Evolutionary conservation across 805 yeast genomes (phyloP).

Genomic region (Candida coquimbonensis): DNA sequence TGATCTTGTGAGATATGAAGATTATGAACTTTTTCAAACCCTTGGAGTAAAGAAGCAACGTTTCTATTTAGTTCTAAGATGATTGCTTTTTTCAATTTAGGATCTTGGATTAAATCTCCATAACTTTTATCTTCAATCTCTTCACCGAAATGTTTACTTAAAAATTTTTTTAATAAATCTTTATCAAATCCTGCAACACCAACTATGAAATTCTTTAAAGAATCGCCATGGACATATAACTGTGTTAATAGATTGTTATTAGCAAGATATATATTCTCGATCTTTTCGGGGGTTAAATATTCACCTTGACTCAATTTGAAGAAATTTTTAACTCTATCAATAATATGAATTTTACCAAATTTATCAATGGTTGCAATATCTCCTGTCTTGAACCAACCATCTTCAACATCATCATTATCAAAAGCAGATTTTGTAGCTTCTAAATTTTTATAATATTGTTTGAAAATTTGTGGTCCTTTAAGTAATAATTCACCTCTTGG

Average conservation of each 20-base stretch:
- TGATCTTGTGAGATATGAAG: constrained; percentile 27
- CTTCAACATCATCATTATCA: constrained; percentile 32
- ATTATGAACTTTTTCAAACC: constrained; percentile 60
- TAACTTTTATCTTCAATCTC: background rate
- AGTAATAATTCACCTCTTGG: constrained; percentile 47
- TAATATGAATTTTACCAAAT: constrained; percentile 34
- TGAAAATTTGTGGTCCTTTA: constrained; percentile 50
- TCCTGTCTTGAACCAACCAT: constrained; percentile 49
- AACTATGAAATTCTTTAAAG: constrained; percentile 44
- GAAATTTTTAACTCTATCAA: constrained; percentile 61
- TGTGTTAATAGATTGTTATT: constrained; percentile 37
- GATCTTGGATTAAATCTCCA: constrained; percentile 9
- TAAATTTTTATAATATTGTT: constrained; percentile 41
- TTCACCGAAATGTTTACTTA: constrained; percentile 6
- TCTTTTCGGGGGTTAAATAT: constrained; percentile 59
- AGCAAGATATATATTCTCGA: constrained; percentile 49
- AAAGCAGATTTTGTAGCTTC: constrained; percentile 41
- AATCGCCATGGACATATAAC: constrained; percentile 49
- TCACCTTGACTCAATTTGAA: constrained; percentile 54
- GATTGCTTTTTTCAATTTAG: constrained; percentile 23
- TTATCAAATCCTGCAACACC: constrained; percentile 51
- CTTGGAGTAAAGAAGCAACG: constrained; percentile 36
- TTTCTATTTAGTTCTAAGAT: constrained; percentile 33
- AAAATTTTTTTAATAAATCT: constrained; percentile 16
- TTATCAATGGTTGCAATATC: constrained; percentile 39